Evolutionary conservation across 2,329 filamentous ascomycete genomes (phyloP).

Genomic region (Curvularia sp.): DNA sequence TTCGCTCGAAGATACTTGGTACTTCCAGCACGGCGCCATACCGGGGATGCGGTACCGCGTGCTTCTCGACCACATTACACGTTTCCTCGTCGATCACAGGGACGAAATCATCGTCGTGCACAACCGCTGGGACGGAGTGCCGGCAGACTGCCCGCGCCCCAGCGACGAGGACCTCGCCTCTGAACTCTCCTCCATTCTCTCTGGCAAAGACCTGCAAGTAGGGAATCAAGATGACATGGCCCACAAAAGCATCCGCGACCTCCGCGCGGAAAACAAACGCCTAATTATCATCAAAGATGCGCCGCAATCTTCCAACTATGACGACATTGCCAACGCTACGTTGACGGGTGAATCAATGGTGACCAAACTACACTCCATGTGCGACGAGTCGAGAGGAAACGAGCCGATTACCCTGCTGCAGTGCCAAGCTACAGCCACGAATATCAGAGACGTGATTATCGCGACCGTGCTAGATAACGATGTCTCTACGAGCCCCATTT

Average conservation of each 20-base stretch:
- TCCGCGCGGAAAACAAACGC: constrained; percentile 35
- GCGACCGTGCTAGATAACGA: constrained; percentile 56
- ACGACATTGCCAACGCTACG: constrained; percentile 44
- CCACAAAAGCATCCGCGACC: constrained; percentile 30
- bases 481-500: constrained; percentile 54
- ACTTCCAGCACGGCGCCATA: constrained; percentile 61
- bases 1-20: constrained; percentile 55
- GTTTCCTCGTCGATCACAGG: constrained; percentile 52
- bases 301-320: constrained; percentile 43
- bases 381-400: constrained; percentile 25
- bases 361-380: constrained; percentile 31
- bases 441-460: constrained; percentile 57
- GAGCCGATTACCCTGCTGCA: constrained; percentile 46
- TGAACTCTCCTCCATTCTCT: constrained; percentile 44
- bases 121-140: constrained; percentile 59
- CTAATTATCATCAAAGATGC: constrained; percentile 38
- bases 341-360: constrained; percentile 42
- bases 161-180: constrained; percentile 50
- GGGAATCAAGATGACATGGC: constrained; percentile 41
- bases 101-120: constrained; percentile 60
- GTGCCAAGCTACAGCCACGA: constrained; percentile 61
- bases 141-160: constrained; percentile 55
- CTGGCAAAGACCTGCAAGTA: constrained; percentile 25
- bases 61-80: constrained; percentile 53
- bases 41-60: constrained; percentile 58